Base-by-base conservation (phyloP, 176 grass and related monocot genomes). In the Thalia dealbata region DNA sequence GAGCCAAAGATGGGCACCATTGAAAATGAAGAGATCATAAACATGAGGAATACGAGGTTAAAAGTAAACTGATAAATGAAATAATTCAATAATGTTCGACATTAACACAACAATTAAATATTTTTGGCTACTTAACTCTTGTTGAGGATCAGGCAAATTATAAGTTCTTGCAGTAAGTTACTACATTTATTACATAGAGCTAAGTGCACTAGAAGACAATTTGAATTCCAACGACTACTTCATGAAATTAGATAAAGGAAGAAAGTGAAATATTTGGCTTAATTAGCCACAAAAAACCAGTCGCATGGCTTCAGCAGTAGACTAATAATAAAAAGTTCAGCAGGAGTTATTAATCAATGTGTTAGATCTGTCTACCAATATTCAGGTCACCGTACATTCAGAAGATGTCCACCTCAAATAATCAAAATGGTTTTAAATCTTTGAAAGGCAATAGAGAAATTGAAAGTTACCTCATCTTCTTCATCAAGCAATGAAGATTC, bases 381-480 rank as follows among this genome's bases (percentile, higher is more conserved):
- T 58, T 1, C 32, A 38, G 0, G 3, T n/a, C 63, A 2, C n/a
- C 12, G 6, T 10, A 23, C 6, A 6, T 0, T 16, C 14, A 50
- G 50, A 38, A 14, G n/a, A 52, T 27, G 26, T 52, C 69, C 45
- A 44, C 16, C 26, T 58, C 1, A 73, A 74, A 43, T 3, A 74
- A 59, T 22, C 22, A 75, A n/a, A 75, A 48, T 51, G 2, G 13
- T 41, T 38, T 38, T n/a, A n/a, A 25, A n/a, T 74, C 71, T 1
- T 73, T 68, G 68, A n/a, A 70, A 67, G 23, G 11, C n/a, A 75
- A 19, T 52, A 61, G 35, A 26, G 27, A 72, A 77, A 41, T 59
- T 32, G 81, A 70, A 85, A 28, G 43, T 78, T 54, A 88, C 89
- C 67, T 74, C 55, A 56, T 61, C 54, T 67, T 88, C 81, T 80